These are phyloP conservation scores for Wickerhamiella parazyma DNA, from an alignment of 805 yeast genomes.

Conservation along the genomic window DNA sequence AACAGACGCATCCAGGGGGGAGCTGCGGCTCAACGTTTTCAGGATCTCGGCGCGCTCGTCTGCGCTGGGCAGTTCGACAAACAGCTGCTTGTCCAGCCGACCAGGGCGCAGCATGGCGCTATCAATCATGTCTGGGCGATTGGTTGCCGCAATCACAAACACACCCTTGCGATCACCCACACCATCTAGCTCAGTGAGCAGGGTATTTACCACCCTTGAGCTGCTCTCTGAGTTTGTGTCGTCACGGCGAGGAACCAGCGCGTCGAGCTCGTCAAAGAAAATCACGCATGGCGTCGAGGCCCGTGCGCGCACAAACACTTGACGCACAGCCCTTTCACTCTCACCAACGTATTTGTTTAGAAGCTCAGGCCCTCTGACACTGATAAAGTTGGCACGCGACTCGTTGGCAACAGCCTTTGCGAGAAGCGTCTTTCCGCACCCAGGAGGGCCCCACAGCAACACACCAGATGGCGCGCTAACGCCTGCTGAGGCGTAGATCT, in stretches of 20 bases:
- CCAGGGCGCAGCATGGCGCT: conserved; percentile 98
- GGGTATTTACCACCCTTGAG: conserved; percentile 85
- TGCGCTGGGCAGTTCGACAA: conserved; percentile 74
- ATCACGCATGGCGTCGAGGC: conserved; percentile 89
- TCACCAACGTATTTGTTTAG: conserved; percentile 94
- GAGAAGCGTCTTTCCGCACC: conserved; percentile 91
- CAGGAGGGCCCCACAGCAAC: conserved; percentile 98
- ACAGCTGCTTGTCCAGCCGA: conserved; percentile 81
- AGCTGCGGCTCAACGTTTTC: conserved; percentile 55
- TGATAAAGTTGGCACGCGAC: conserved; percentile 88
- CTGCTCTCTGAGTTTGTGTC: conserved; percentile 77
- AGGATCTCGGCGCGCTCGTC: conserved; percentile 72
- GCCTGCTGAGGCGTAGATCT: conserved; percentile 77
- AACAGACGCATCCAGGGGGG: conserved; percentile 58
- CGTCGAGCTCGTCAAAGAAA: conserved; percentile 92
- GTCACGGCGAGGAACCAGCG: conserved; percentile 89
- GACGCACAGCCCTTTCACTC: conserved; percentile 85
- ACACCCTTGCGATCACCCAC: conserved; percentile 84
- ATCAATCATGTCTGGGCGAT: conserved; percentile 95
- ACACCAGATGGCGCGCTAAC: conserved; percentile 96
- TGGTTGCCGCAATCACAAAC: conserved; percentile 92
- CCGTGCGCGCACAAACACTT: conserved; percentile 82
- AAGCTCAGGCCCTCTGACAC: conserved; percentile 91
- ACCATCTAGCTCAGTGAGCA: conserved; percentile 90
- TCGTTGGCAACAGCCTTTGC: conserved; percentile 98